Evolutionary conservation across 1,284 basidiomycete species (phyloP), one percentile per base, ranked within the genome.

Genomic region (Exobasidium cylindrosporum): DNA sequence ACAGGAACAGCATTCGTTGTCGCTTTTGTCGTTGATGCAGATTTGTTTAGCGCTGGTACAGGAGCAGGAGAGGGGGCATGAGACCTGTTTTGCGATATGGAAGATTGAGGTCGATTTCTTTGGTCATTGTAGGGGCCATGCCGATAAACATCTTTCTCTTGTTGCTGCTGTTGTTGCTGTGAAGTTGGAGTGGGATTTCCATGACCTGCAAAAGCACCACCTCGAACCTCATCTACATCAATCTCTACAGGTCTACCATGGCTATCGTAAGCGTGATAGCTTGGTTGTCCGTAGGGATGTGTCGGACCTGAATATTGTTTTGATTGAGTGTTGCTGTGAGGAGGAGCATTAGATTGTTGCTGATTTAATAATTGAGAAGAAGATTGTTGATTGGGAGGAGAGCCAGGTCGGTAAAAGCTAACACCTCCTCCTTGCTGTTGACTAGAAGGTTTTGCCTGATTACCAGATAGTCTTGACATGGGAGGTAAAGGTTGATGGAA

Each of bases 281-380:
- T 69, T 65, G 10, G 70, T 68, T 24, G 67, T 64, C 2, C 57
- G 57, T 13, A 64, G 14, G 45, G 40, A 31, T 28, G 5, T 2
- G 30, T 11, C 21, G 55, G 40, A 10, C 32, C 55, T 4, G 13
- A 55, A 28, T 55, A 26, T 10, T 14, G 53, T 24, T 31, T 14
- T 14, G 21, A 29, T 23, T 31, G 40, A 32, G 29, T 35, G 5
- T 3, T 21, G 24, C 28, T 53, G 14, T 24, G 14, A 13, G 54
- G 54, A 7, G 7, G 7, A 7, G 7, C 7, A 50, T 50, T 30
- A 10, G 47, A 24, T 44, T 13, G 17, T 35, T 4, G 21, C 17
- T 40, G 35, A 40, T 17, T 40, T 17, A 40, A 10, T 17, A 17
- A 10, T 10, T 40, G 7, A 7, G 35, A 40, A 7, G 35, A 30